Conservation (phyloP, 495 filamentous ascomycete genomes). For the Neurospora sp. region DNA sequence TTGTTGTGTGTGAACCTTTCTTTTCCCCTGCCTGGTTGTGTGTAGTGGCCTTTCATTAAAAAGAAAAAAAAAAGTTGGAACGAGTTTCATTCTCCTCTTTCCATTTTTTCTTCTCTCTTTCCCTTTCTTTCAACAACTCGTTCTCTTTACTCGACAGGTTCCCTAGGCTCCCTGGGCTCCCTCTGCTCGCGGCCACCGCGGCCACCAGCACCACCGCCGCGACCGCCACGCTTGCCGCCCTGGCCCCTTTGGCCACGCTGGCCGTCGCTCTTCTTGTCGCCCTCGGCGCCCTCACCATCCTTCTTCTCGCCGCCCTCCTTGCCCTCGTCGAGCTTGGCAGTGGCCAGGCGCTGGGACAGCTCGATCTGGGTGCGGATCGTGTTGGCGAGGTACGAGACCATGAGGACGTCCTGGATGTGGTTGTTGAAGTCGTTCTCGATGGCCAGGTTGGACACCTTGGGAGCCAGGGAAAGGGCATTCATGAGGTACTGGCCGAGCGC, state of each 20-base stretch:
- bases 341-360: constrained; percentile 85
- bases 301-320: constrained; percentile 36
- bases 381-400: constrained; percentile 94
- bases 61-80: not conserved
- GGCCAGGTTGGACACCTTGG: constrained; percentile 80
- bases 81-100: not conserved
- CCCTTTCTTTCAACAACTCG: not conserved
- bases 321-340: constrained; percentile 62
- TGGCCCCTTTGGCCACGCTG: constrained; percentile 7
- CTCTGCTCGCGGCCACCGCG: constrained; percentile 30
- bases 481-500: constrained; percentile 91
- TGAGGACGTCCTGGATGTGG: constrained; percentile 95
- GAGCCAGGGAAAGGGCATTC: constrained; percentile 80
- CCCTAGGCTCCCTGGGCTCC: constrained; percentile 32
- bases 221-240: constrained; percentile 30
- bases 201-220: constrained; percentile 29
- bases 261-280: constrained; percentile 20
- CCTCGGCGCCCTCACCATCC: constrained; percentile 22
- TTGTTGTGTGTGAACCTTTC: not conserved
- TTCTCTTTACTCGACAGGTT: constrained; percentile 16
- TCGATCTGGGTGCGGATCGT: constrained; percentile 99
- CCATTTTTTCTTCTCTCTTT: constrained; percentile 2
- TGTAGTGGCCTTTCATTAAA: not conserved
- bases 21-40: not conserved
- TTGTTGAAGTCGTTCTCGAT: constrained; percentile 98